A percentile compares a stretch with the other conserved stretches of the same genome.
Conservation (phyloP, 2,329 filamentous ascomycete species). For the Penicillium psychrosexuale region DNA sequence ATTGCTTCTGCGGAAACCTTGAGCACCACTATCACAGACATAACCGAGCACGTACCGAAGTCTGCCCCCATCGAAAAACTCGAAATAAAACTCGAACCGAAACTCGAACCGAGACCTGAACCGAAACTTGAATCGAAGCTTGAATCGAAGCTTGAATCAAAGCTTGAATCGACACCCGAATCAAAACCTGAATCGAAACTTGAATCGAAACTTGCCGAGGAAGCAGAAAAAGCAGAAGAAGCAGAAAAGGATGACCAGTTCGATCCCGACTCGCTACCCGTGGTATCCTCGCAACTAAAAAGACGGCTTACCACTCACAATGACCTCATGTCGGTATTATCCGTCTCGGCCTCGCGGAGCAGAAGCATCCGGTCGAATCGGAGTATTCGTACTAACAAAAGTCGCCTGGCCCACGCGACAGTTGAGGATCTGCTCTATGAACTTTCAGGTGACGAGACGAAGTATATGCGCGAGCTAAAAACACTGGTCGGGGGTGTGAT, state of each 20-base stretch:
- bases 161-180: too few relatives aligned
- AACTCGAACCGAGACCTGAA: too few relatives aligned
- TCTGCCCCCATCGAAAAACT: background rate
- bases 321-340: slow-evolving; percentile 90
- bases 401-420: slow-evolving; percentile 64
- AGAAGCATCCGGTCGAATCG: slow-evolving; percentile 72
- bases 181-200: too few relatives aligned
- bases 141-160: too few relatives aligned
- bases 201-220: too few relatives aligned
- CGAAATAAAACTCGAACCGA: background rate
- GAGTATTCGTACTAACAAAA: slow-evolving; percentile 72
- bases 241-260: slow-evolving; percentile 44
- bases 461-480: slow-evolving; percentile 86
- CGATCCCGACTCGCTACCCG: slow-evolving; percentile 42
- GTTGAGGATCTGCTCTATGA: slow-evolving; percentile 74
- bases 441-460: slow-evolving; percentile 75
- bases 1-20: slow-evolving; percentile 58
- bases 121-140: too few relatives aligned
- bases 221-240: slow-evolving; percentile 18
- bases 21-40: slow-evolving; percentile 29
- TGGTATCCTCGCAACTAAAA: slow-evolving; percentile 55
- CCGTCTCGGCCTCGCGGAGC: slow-evolving; percentile 58
- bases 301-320: slow-evolving; percentile 84
- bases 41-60: slow-evolving; percentile 4
- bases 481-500: slow-evolving; percentile 94